Evolutionary conservation across 2,329 filamentous ascomycete species (phyloP).

Genomic region (Fusarium sarcochroum): DNA sequence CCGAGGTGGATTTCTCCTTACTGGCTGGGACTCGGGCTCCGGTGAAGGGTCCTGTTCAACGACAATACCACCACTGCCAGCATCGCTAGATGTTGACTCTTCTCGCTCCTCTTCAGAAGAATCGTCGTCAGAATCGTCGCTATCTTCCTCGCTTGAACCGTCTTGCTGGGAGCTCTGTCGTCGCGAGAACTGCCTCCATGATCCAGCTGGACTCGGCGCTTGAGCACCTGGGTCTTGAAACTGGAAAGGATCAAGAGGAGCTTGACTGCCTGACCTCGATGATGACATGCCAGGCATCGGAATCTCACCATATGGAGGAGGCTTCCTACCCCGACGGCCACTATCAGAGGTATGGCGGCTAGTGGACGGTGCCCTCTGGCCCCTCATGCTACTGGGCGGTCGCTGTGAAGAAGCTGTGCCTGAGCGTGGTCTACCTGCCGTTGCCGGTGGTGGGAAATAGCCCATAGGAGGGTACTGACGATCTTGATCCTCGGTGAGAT

Average conservation of each 20-base stretch:
- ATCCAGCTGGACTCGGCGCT: conserved; percentile 52
- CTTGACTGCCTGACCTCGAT: conserved; percentile 28
- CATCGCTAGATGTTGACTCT: conserved; percentile 56
- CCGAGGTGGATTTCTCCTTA: conserved; percentile 57
- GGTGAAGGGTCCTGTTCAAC: conserved; percentile 49
- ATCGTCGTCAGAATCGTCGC: conserved; percentile 49
- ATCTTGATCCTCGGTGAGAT: conserved; percentile 55
- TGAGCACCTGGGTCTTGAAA: conserved; percentile 65
- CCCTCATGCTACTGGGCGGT: conserved; percentile 47
- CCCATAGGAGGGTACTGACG: conserved; percentile 63
- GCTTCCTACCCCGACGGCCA: conserved; percentile 52
- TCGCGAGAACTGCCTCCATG: conserved; percentile 55
- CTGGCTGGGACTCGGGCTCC: conserved; percentile 47
- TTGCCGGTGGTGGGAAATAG: conserved; percentile 64
- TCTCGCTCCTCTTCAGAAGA: conserved; percentile 50
- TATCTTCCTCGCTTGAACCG: conserved; percentile 55
- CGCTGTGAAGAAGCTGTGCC: conserved; percentile 59
- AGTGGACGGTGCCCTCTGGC: conserved; percentile 50
- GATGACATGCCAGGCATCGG: conserved; percentile 36
- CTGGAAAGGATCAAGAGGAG: conserved; percentile 63
- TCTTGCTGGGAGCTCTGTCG: conserved; percentile 49
- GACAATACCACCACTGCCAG: conserved; percentile 56
- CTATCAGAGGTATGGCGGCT: conserved; percentile 63
- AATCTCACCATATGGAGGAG: conserved; percentile 53
- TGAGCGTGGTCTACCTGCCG: conserved; percentile 59